Base-by-base conservation (phyloP, 2,329 filamentous ascomycete genomes). In the Colletotrichum endophyticum region DNA sequence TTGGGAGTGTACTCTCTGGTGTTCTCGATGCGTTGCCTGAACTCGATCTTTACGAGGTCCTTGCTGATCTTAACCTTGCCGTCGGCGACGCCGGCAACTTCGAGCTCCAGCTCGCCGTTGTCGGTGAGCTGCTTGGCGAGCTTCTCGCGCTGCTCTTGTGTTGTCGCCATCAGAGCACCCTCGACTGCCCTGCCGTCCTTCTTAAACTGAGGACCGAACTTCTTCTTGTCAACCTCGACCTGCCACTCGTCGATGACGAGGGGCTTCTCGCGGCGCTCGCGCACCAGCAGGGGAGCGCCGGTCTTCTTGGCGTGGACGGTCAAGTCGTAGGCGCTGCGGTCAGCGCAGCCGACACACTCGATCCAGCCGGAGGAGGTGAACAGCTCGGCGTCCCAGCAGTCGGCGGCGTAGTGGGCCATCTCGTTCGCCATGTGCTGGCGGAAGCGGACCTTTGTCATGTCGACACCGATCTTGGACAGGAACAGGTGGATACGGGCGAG, bases 321-420 rank as follows among this genome's bases (percentile, higher is more conserved):
- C 84, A 99, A 86, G 86, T 99, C 97, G 85, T 98, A 99, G 25
- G 97, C 97, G 84, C 95, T 98, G 81, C 97, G 93, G 84, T 98
- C 96, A 77, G 97, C 97, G 85, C 97, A 99, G 78, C 97, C 97
- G 82, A 99, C 96, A 85, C 96, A 99, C 89, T 99, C 97, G 78
- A 99, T 95, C 97, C 97, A 99, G 84, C 97, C 97, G 82, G 96
- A 96, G 77, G 94, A 96, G 74, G 95, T 99, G 78, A 94, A 89
- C 72, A 99, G 89, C 86, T 99, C 97, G 16, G 96, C 96, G 85
- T 99, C 97, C 97, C 97, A 99, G 88, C 97, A 99, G 88, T 99
- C 97, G 72, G 93, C 91, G 63, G 97, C 97, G 84, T 99, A 99
- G 87, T 99, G 97, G 19, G 97, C 91, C 90, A 92, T 92, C 82